phyloP scores from a whole-genome alignment of 176 grass and related monocot genomes.

The Avena atlantica region DNA sequence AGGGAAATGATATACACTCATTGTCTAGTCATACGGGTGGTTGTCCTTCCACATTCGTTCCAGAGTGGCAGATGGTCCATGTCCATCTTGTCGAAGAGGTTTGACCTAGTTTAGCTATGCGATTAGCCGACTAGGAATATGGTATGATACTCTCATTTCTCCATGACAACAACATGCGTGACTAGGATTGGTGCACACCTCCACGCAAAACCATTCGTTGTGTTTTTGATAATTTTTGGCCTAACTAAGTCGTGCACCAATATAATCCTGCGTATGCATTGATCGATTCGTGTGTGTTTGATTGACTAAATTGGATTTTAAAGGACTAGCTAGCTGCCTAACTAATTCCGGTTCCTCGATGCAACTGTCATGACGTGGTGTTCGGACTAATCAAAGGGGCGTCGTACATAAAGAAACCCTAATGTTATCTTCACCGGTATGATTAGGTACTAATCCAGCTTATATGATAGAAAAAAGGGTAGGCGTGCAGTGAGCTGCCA shows the following conservation, averaged over 20 bases:
- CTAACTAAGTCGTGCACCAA: too few species aligned
- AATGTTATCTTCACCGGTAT: not conserved
- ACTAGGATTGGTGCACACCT: not conserved
- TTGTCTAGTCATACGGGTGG: not conserved
- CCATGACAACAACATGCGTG: not conserved
- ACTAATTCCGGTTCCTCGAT: not conserved
- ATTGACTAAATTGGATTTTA: too few species aligned
- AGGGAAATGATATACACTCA: not conserved
- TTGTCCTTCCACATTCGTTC: not conserved
- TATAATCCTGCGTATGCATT: too few species aligned
- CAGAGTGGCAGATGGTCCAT: not conserved
- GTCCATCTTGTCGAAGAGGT: not conserved
- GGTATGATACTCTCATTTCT: too few species aligned
- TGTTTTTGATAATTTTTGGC: too few species aligned
- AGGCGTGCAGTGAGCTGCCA: not conserved
- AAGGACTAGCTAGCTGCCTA: not conserved
- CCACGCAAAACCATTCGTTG: not conserved
- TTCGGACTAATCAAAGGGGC: not conserved
- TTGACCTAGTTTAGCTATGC: not conserved
- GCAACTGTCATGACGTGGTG: not conserved
- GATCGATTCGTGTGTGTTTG: too few species aligned
- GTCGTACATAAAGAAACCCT: not conserved
- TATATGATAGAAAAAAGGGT: too few species aligned
- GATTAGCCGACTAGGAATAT: not conserved
- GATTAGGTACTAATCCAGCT: not conserved